Evolutionary conservation across 768 basidiomycete species (phyloP).

Genomic region (Tylopilus sp.): DNA sequence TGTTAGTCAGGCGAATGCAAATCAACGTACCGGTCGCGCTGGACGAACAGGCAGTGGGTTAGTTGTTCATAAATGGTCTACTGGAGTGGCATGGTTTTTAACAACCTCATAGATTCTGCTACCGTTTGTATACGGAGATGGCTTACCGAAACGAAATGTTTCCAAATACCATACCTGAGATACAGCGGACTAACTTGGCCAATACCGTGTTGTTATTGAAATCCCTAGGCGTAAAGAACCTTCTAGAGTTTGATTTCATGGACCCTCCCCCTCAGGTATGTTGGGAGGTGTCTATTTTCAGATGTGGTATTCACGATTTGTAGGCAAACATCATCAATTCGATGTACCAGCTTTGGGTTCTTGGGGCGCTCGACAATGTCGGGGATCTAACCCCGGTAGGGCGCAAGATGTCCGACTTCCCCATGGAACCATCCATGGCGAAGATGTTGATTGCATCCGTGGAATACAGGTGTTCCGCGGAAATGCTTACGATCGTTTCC

Average conservation of each 20-base stretch:
- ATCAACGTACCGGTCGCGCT: slow-evolving; percentile 93
- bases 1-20: slow-evolving; percentile 97
- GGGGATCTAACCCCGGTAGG: slow-evolving; percentile 91
- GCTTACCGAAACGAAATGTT: slow-evolving; percentile 96
- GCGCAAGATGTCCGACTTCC: slow-evolving; percentile 98
- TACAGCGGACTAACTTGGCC: slow-evolving; percentile 95
- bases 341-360: slow-evolving; percentile 99
- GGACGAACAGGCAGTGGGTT: slow-evolving; percentile 95
- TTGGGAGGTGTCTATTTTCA: not conserved
- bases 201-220: slow-evolving; percentile 95
- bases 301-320: not conserved
- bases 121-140: slow-evolving; percentile 96
- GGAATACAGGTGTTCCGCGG: slow-evolving; percentile 87
- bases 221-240: slow-evolving; percentile 93
- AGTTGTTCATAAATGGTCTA: slow-evolving; percentile 24
- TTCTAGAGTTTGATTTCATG: slow-evolving; percentile 99
- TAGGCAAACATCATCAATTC: slow-evolving; percentile 97
- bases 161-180: slow-evolving; percentile 94
- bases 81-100: not conserved
- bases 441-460: slow-evolving; percentile 95
- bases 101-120: slow-evolving; percentile 69
- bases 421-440: slow-evolving; percentile 98
- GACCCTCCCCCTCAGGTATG: slow-evolving; percentile 97
- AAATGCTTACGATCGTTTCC: slow-evolving; percentile 98
- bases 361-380: slow-evolving; percentile 94